Evolutionary conservation across 805 yeast species (phyloP).

Genomic region (Metschnikowia vanudenii): DNA sequence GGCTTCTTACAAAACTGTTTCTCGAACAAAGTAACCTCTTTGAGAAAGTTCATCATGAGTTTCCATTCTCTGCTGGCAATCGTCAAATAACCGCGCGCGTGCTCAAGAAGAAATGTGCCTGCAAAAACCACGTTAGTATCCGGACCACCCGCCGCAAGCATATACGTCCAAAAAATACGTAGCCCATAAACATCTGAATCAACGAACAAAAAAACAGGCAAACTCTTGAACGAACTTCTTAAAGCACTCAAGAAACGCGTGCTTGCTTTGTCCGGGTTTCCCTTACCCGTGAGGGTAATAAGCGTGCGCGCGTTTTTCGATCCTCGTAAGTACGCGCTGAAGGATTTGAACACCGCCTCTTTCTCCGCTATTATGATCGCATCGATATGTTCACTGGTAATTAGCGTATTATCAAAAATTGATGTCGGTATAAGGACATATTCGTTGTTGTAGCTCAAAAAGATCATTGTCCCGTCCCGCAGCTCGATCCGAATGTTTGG

Average conservation of each 20-base stretch:
- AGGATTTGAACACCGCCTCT: constrained; percentile 40
- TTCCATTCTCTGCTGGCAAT: constrained; percentile 16
- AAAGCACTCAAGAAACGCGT: constrained; percentile 10
- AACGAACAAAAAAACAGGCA: constrained; percentile 15
- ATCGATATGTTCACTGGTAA: not conserved
- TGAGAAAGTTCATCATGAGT: constrained; percentile 12
- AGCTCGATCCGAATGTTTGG: constrained; percentile 6
- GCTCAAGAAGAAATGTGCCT: constrained; percentile 18
- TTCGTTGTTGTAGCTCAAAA: constrained; percentile 3
- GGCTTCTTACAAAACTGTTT: not conserved
- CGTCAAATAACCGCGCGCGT: constrained; percentile 15
- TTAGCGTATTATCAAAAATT: not conserved
- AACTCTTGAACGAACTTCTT: not conserved
- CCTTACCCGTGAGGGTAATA: constrained; percentile 18
- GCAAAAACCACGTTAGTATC: constrained; percentile 7
- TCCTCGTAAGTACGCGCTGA: constrained; percentile 22
- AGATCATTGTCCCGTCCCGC: not conserved
- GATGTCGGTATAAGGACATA: constrained; percentile 8
- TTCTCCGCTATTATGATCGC: constrained; percentile 35
- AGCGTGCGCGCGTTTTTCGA: not conserved
- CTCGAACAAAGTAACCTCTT: constrained; percentile 2
- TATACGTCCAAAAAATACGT: constrained; percentile 17
- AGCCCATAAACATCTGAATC: constrained; percentile 22
- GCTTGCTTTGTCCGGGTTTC: constrained; percentile 19
- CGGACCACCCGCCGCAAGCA: constrained; percentile 4